Conservation (phyloP, 306 rosid species). For the Arachis stenosperma region DNA sequence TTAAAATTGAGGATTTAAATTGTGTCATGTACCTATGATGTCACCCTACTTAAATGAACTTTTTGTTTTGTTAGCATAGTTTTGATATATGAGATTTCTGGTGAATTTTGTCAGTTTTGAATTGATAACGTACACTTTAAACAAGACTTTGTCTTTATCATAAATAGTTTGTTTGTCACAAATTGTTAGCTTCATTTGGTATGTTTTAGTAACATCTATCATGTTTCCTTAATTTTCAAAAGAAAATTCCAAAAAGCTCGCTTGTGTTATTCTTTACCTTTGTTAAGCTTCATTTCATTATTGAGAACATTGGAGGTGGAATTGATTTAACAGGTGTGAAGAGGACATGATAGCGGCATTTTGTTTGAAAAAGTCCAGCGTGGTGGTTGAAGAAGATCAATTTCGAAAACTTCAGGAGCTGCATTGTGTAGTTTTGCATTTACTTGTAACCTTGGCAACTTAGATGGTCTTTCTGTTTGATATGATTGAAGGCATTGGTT, state of each 20-base stretch:
- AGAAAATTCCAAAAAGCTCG: not conserved
- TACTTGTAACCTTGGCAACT: slow-evolving; percentile 26
- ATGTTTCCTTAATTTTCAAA: not conserved
- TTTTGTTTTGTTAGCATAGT: not conserved
- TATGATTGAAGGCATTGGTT: slow-evolving; percentile 38
- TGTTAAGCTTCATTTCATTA: slow-evolving; percentile 13
- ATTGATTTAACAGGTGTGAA: not conserved
- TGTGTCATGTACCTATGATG: not conserved
- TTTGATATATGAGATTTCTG: slow-evolving; percentile 1
- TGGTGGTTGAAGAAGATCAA: not conserved
- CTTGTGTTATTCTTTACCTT: not conserved
- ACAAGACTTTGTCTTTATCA: slow-evolving; percentile 4
- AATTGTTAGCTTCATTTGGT: slow-evolving; percentile 4
- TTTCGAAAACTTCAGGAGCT: slow-evolving; percentile 21
- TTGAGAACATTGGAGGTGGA: slow-evolving; percentile 20
- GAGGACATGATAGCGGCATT: slow-evolving; percentile 8
- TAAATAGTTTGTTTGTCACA: not conserved
- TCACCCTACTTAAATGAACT: not conserved
- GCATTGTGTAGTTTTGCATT: slow-evolving; percentile 27
- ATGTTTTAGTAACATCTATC: no score
- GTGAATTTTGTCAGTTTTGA: not conserved
- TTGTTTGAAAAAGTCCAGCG: not conserved
- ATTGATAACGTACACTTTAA: not conserved
- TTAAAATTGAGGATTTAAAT: not conserved
- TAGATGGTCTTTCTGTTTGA: slow-evolving; percentile 26